A percentile compares a stretch with the other conserved stretches of the same genome.
These are phyloP conservation scores for Arabidopsis lyrata DNA, from an alignment of 441 rosid genomes.

Conservation along the genomic window DNA sequence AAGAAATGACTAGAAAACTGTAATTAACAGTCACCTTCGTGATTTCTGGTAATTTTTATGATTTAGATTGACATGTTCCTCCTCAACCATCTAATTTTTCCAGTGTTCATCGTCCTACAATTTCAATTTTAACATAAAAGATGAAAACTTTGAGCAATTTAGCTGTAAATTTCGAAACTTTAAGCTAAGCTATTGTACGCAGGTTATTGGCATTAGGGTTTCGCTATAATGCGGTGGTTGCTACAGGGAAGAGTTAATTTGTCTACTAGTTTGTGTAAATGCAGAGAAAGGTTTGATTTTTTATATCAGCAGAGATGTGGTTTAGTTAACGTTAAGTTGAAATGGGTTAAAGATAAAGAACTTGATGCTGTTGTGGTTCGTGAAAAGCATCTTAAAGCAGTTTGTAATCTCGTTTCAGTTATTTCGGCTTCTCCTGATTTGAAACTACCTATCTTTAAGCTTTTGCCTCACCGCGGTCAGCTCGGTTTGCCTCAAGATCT, in stretches of 20 bases:
- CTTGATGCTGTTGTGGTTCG: constrained; percentile 66
- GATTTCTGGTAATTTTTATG: no score
- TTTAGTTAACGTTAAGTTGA: constrained; percentile 77
- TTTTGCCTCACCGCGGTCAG: constrained; percentile 62
- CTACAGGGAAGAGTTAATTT: constrained; percentile 26
- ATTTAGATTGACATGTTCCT: no score
- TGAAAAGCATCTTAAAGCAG: constrained; percentile 71
- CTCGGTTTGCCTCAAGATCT: constrained; percentile 68
- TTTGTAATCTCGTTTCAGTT: constrained; percentile 60
- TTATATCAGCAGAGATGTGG: constrained; percentile 53
- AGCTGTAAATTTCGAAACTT: neutral
- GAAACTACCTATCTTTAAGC: constrained; percentile 61
- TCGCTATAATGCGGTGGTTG: constrained; percentile 47
- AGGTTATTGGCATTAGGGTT: neutral
- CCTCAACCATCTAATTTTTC: neutral
- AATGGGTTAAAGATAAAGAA: constrained; percentile 83
- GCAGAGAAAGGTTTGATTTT: constrained; percentile 47
- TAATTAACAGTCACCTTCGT: no score
- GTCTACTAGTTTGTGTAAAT: constrained; percentile 40
- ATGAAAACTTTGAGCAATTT: neutral
- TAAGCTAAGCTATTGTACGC: neutral
- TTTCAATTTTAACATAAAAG: neutral
- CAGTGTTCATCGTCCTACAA: neutral
- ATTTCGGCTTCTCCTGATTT: constrained; percentile 51
- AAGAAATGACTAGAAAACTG: neutral